Evolutionary conservation across 2,329 filamentous ascomycete genomes (phyloP), one percentile per base, ranked within the genome.

Genomic region (Colletotrichum lindemuthianum): DNA sequence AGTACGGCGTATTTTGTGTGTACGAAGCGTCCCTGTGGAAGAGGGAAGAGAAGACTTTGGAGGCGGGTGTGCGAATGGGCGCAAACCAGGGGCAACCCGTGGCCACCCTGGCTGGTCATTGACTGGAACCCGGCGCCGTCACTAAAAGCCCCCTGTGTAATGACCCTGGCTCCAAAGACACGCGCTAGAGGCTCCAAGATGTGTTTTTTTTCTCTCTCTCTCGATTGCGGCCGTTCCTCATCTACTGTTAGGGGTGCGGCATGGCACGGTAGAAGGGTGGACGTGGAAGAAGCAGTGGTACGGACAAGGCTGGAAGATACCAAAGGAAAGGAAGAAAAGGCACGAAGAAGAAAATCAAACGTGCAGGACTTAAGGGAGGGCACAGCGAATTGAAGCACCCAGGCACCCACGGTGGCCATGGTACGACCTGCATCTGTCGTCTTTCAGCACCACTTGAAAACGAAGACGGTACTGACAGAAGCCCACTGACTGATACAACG

Each of bases 91-190:
- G 45, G 8, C 40, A 51, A 44, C 48, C 39, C 24, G 32, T 37
- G 34, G 24, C 8, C 8, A 39, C 55, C 48, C 57, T 60, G 57
- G 16, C 57, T 60, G 57, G 16, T 36, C 15, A 36, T 53, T n/a
- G 32, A 39, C 44, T 51, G 15, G 44, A 40, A 45, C 40, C 50
- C 45, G 40, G 61, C 39, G 40, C 24, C 24, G 13, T 49, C 34
- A 56, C 61, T 56, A 60, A 51, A 33, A 34, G 13, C 48, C 58
- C 57, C 51, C 40, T 65, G 45, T 13, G 45, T 47, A 58, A 56
- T 47, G 45, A 60, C 51, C 40, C 51, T 61, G 45, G 33, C 51
- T 56, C n/a, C 9, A 45, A 61, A 51, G 61, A 36, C 58, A 56
- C 16, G 57, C 57, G 40, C 51, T 48, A 47, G 43, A 65, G 61